These are phyloP conservation scores for Lasiosphaeris hirsuta DNA, from an alignment of 495 filamentous ascomycete genomes.

Conservation along the genomic window DNA sequence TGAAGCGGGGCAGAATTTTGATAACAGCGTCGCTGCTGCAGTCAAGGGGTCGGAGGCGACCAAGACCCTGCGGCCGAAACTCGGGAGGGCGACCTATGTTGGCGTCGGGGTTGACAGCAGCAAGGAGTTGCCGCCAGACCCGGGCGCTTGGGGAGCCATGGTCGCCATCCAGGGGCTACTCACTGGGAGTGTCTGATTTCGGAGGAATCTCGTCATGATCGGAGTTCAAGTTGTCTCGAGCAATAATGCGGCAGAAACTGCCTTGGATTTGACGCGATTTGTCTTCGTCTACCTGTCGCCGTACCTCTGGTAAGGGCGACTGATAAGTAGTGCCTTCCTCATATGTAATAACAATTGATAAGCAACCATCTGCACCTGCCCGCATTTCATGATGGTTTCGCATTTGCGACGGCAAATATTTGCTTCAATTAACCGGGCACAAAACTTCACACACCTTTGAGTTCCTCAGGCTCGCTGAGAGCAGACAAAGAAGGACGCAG, in stretches of 20 bases:
- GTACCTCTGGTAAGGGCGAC: too few species aligned
- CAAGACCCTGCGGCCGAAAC: conserved; percentile 50
- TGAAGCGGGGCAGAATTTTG: conserved; percentile 40
- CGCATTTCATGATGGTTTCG: too few species aligned
- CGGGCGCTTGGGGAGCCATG: conserved; percentile 60
- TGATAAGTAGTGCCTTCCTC: too few species aligned
- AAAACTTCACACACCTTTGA: too few species aligned
- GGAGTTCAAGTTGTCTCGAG: not conserved
- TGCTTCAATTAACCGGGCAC: too few species aligned
- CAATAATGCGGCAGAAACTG: not conserved
- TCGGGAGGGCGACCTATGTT: conserved; percentile 60
- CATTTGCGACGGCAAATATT: too few species aligned
- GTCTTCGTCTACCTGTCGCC: too few species aligned
- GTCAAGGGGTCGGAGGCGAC: conserved; percentile 54
- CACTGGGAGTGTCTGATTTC: not conserved
- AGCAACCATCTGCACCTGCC: too few species aligned
- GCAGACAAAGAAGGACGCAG: too few species aligned
- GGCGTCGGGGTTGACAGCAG: conserved; percentile 43
- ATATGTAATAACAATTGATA: too few species aligned
- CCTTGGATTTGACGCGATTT: too few species aligned
- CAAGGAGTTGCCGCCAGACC: conserved; percentile 52
- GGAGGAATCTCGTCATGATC: not conserved
- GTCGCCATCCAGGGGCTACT: conserved; percentile 52
- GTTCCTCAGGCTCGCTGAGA: too few species aligned
- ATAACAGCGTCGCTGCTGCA: conserved; percentile 49